A percentile compares a stretch with the other conserved stretches of the same genome.
phyloP scores from a whole-genome alignment of 2,329 filamentous ascomycete species.

The Dactylonectria macrodidyma region DNA sequence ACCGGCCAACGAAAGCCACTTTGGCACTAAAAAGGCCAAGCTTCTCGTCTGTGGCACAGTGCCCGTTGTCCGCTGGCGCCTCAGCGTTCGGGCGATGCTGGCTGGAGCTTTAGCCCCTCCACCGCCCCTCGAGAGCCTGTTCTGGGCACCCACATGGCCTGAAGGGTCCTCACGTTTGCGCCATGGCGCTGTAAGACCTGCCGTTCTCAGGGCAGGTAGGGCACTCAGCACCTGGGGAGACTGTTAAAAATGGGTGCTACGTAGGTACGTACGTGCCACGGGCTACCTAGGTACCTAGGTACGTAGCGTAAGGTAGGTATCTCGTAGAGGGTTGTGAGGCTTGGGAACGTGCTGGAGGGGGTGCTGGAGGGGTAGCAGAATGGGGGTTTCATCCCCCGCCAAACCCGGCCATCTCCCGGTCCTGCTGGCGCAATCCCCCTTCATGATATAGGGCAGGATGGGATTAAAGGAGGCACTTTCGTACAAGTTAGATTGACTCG shows the following conservation, averaged over 20 bases:
- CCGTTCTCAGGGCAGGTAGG: slow-evolving; percentile 1
- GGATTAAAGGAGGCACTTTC: slow-evolving; percentile 28
- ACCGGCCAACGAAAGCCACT: slow-evolving; percentile 14
- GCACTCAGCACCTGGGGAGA: background rate
- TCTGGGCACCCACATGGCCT: background rate
- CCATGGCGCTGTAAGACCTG: background rate
- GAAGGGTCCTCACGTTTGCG: background rate
- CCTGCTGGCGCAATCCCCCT: background rate
- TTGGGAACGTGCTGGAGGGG: too few species aligned
- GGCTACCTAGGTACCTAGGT: too few species aligned
- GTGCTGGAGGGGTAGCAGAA: slow-evolving; percentile 4
- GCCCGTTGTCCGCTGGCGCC: slow-evolving; percentile 24
- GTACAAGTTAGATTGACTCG: slow-evolving; percentile 25
- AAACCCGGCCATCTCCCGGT: background rate
- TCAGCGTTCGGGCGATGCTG: slow-evolving; percentile 9
- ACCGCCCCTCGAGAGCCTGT: background rate
- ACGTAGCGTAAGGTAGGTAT: too few species aligned
- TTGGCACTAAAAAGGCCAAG: slow-evolving; percentile 40
- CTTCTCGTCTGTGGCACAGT: slow-evolving; percentile 39
- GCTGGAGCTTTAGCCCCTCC: background rate
- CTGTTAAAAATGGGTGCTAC: background rate
- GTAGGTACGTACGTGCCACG: too few species aligned
- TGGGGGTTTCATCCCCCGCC: slow-evolving; percentile 1
- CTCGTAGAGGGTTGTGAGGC: too few species aligned
- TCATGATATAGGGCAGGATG: slow-evolving; percentile 15